Conservation (phyloP, 176 grass and related monocot genomes). For the Pontederia paniculata region DNA sequence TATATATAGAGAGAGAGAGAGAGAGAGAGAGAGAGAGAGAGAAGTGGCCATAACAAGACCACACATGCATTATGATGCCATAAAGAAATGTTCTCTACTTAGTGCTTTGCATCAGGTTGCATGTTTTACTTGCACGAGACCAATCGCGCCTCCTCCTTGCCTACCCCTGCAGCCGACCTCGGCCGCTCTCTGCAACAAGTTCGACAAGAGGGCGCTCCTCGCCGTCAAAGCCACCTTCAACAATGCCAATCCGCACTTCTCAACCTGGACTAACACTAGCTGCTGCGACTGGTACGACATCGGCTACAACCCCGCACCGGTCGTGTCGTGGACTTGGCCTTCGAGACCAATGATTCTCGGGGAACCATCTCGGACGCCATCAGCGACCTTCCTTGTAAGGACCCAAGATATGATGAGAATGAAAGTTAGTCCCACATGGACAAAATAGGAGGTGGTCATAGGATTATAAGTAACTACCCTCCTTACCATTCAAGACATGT, state of each 20-base stretch:
- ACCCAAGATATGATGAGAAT: too few species aligned
- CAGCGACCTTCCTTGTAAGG: constrained; percentile 26
- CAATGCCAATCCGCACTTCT: constrained; percentile 12
- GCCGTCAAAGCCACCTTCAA: constrained; percentile 34
- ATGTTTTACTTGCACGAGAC: too few species aligned
- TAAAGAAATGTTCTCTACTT: too few species aligned
- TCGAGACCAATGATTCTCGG: background rate
- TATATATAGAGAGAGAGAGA: too few species aligned
- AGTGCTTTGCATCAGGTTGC: too few species aligned
- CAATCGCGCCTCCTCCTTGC: background rate
- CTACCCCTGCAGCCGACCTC: background rate
- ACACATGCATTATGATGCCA: too few species aligned
- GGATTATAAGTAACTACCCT: too few species aligned
- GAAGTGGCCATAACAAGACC: too few species aligned
- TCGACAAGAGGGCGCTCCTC: constrained; percentile 35
- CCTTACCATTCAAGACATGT: too few species aligned
- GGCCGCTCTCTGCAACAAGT: constrained; percentile 23
- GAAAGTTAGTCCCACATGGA: too few species aligned
- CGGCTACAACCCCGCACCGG: background rate
- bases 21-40: too few species aligned
- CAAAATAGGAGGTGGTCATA: too few species aligned
- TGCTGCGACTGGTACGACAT: constrained; percentile 23
- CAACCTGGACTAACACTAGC: constrained; percentile 27
- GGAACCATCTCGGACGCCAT: constrained; percentile 24
- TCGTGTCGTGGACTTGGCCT: background rate